Conservation (phyloP, 805 yeast genomes). For the Wickerhamiella azyma region DNA sequence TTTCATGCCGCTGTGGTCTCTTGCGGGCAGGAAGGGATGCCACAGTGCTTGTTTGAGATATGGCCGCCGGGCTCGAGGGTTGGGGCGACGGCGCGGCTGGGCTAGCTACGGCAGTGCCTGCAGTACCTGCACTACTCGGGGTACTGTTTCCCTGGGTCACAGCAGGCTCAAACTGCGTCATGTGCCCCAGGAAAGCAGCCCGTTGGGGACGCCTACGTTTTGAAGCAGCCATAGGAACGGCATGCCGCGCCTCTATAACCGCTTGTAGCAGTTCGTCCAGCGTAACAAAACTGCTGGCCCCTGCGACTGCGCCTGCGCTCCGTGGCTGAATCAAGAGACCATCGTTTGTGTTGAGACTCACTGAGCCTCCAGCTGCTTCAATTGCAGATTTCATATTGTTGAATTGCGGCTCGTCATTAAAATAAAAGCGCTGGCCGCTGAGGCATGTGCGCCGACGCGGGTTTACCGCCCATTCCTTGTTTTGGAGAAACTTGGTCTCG, state of each 20-base stretch:
- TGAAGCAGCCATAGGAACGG: background rate
- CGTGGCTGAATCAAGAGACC: background rate
- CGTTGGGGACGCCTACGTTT: background rate
- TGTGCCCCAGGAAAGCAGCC: background rate
- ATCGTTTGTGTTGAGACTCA: background rate
- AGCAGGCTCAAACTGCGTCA: background rate
- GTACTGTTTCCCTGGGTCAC: background rate
- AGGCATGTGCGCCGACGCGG: conserved; percentile 20
- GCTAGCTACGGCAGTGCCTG: too few species aligned
- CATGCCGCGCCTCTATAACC: background rate
- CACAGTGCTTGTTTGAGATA: too few species aligned
- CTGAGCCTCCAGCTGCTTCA: conserved; percentile 20
- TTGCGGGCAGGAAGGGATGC: background rate
- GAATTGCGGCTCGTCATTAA: conserved; percentile 18
- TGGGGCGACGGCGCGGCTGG: too few species aligned
- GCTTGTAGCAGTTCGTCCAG: background rate
- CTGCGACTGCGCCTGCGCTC: too few species aligned
- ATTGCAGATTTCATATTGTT: conserved; percentile 19
- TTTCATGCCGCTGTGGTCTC: background rate
- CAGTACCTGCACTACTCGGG: too few species aligned
- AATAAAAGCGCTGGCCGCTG: conserved; percentile 19
- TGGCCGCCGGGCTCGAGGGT: too few species aligned
- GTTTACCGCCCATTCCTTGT: conserved; percentile 18
- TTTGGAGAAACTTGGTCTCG: conserved; percentile 17
- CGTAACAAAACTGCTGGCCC: background rate